Evolutionary conservation across 176 grass and related monocot species (phyloP), one percentile per base, ranked within the genome.

Genomic region (Oryza punctata): DNA sequence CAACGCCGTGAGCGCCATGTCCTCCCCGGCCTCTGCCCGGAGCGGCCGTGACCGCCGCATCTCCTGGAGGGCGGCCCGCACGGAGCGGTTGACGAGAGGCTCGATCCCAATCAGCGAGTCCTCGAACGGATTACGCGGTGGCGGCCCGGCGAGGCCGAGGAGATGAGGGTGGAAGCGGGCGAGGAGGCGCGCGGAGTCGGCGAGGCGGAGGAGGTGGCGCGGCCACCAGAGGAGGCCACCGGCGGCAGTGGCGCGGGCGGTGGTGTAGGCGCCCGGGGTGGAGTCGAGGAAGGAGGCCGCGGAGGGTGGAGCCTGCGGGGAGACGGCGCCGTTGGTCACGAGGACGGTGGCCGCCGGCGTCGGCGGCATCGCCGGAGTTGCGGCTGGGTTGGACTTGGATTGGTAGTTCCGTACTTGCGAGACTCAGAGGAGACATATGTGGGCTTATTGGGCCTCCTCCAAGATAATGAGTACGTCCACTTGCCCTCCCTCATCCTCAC

Each of bases 241-340:
- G 19, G 54, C n/a, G n/a, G n/a, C 77, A 66, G 83, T 30, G 35
- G 89, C 92, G 29, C 91, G 89, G 15, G 93, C 88, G 15, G 93
- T 98, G 6, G 96, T 98, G 82, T 93, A 95, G 30, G 93, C 93
- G n/a, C 95, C 95, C 2, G 76, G 37, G 10, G 85, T 93, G 61
- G 88, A 89, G 29, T 88, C 87, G 46, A 95, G 91, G 79, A 98
- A 98, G 57, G 89, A 45, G 3, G 87, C 73, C 61, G 85, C 82
- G 11, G 96, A n/a, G 40, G 89, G 87, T 41, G 92, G 79, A n/a
- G 65, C 29, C 69, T 67, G 87, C 15, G 84, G 40, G 44, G 69
- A 64, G 60, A 88, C 30, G 54, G 73, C 64, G 72, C 93, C 96
- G 65, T 95, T 86, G 40, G 85, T 43, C 29, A 95, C 85, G 44